Evolutionary conservation across 768 basidiomycete genomes (phyloP), one percentile per base, ranked within the genome.

Genomic region (Porphyrellus cyaneotinctus): DNA sequence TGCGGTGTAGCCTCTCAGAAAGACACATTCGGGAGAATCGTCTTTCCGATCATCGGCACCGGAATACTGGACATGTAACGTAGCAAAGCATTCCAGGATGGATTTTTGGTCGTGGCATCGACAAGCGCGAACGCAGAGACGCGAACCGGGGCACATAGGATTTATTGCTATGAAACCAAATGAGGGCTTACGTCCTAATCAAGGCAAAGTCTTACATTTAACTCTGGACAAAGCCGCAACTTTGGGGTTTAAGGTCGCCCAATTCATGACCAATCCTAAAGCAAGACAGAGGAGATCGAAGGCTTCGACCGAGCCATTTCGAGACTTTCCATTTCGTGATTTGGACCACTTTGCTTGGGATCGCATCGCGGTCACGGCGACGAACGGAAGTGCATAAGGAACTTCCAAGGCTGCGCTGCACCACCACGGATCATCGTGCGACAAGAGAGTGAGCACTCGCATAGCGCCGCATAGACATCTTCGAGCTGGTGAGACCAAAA

Each of bases 261-360:
- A 71, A 65, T 91, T 91, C 47, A 88, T 88, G 36, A 91, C 70
- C 11, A 91, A 70, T 1, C 84, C 90, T 6, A 92, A 76, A 7
- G 83, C 78, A 24, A 92, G 82, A 65, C 88, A 91, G 6, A 90
- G 71, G 31, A 78, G 75, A 63, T 92, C 91, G n/a, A 88, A 72
- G 4, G 77, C 70, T 35, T 78, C 74, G 6, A 75, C 70, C 0
- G 68, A 61, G 49, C 43, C 31, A 18, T 39, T 17, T 15, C 22
- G 52, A 43, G 56, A 32, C n/a, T 53, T 64, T 1, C 2, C 30
- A 12, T 22, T 46, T 3, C 33, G 44, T 4, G 47, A 52, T 33
- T 53, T 47, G 10, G 43, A 58, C 66, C 66, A 69, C 33, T 35
- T 51, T 17, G 57, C 45, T 47, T 77, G 75, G 2, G 75, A 72